Base-by-base conservation (phyloP, 140 eudicot genomes). In the Oenanthe javanica region DNA sequence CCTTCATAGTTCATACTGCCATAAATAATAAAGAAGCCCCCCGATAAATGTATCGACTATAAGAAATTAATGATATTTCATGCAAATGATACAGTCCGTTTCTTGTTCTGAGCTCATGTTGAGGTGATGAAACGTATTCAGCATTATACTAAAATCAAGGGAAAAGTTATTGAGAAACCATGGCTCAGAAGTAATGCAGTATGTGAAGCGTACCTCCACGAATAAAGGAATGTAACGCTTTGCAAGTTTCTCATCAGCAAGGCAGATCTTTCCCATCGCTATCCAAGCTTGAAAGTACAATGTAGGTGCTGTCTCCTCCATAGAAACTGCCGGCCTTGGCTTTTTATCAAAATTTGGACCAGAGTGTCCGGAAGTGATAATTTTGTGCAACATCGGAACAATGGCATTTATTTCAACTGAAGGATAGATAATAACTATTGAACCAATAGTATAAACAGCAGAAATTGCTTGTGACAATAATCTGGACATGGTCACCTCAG, bases 241-340 rank as follows among this genome's bases (percentile, higher is more conserved):
- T 79, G 99, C 98, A 72, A 89, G 94, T 81, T 96, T 93, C 80
- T 89, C 99, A 83, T 96, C 97, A 82, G 99, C 97, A 75, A 96
- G 93, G 86, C 99, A 96, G 76, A 96, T 91, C 90, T 93, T 96
- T 72, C 97, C 99, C 94, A 89, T 87, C 38, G 98, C 85, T 69
- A 91, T 77, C 99, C 99, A 96, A 49, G 98, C 97, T 82, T 96
- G 98, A 85, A 85, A 87, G 84, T 96, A 91, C 78, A 96, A 89
- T 5, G 92, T 83, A 50, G 99, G 98, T 52, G 96, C 90, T 1
- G 81, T 80, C 83, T 88, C 91, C 89, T 92, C 91, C 59, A 91
- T 6, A 49, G 93, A 85, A 77, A 81, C 69, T n/a, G 66, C 57
- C 49, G 83, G 80, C 38, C 81, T 86, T 25, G 88, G 77, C 10